These are phyloP conservation scores for Penicillium sp. DNA, from an alignment of 2,329 filamentous ascomycete species.

Conservation along the genomic window DNA sequence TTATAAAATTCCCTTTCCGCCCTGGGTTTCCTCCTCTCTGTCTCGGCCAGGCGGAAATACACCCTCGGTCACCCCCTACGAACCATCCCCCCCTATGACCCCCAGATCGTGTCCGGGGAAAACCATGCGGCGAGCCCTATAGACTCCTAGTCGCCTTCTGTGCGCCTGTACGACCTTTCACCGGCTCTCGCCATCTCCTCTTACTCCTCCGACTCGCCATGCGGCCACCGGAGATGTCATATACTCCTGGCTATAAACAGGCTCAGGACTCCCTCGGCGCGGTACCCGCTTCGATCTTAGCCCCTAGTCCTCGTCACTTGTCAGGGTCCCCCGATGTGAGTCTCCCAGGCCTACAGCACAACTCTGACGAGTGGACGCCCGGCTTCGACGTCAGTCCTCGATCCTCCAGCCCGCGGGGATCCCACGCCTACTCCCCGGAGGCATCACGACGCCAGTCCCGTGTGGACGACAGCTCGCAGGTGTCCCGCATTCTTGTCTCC, in stretches of 20 bases:
- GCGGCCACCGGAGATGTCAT: slow-evolving; percentile 37
- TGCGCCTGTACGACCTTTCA: slow-evolving; percentile 22
- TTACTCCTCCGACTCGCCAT: slow-evolving; percentile 22
- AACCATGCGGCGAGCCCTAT: slow-evolving; percentile 22
- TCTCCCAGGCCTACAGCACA: slow-evolving; percentile 9
- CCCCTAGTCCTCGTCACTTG: slow-evolving; percentile 20
- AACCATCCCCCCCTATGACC: slow-evolving; percentile 5
- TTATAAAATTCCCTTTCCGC: slow-evolving; percentile 22
- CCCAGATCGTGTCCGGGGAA: slow-evolving; percentile 12
- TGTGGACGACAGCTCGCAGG: slow-evolving; percentile 22
- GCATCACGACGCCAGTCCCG: slow-evolving; percentile 23
- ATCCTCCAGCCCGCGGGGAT: slow-evolving; percentile 26
- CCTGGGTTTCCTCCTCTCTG: slow-evolving; percentile 14
- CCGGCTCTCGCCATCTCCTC: slow-evolving; percentile 5
- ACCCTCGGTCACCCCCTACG: slow-evolving; percentile 7
- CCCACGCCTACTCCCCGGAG: slow-evolving; percentile 21
- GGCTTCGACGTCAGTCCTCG: slow-evolving; percentile 19
- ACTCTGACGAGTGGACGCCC: slow-evolving; percentile 12
- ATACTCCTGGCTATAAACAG: slow-evolving; percentile 36
- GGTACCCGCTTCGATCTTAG: slow-evolving; percentile 19
- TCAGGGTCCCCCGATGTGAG: slow-evolving; percentile 19
- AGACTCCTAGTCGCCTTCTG: slow-evolving; percentile 17
- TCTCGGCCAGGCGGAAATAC: slow-evolving; percentile 14
- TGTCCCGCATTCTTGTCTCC: slow-evolving; percentile 26
- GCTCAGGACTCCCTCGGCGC: slow-evolving; percentile 26